Conservation (phyloP, 2,329 filamentous ascomycete species). For the Paracoccidioides lutzii region DNA sequence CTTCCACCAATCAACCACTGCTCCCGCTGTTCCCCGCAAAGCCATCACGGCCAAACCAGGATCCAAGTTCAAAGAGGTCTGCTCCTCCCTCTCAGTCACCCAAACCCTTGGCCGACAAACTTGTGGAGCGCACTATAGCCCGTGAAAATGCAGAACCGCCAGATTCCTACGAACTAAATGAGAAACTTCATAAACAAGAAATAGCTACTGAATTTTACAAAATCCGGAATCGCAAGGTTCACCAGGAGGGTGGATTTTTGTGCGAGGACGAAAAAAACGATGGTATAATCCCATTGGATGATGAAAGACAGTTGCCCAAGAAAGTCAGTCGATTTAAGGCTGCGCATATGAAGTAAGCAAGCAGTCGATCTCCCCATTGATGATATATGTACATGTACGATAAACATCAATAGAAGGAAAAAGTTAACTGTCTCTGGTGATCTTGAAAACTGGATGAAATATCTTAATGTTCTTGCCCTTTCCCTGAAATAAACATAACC, state of each 20-base stretch:
- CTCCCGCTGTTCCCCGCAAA: constrained; percentile 28
- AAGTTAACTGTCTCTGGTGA: neutral
- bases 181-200: constrained; percentile 59
- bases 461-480: neutral
- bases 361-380: neutral
- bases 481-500: neutral
- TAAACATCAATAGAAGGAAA: neutral
- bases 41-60: constrained; percentile 20
- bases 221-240: constrained; percentile 69
- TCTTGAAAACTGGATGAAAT: neutral
- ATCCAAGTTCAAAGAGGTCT: constrained; percentile 27
- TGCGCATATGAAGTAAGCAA: constrained; percentile 27
- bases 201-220: constrained; percentile 73
- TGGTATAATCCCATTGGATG: constrained; percentile 51
- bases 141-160: constrained; percentile 23
- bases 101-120: constrained; percentile 39
- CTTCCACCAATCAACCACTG: constrained; percentile 7
- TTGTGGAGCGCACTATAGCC: constrained; percentile 39
- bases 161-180: constrained; percentile 56
- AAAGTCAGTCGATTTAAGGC: constrained; percentile 37
- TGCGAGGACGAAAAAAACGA: constrained; percentile 52
- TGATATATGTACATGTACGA: neutral
- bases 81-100: constrained; percentile 5
- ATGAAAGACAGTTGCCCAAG: constrained; percentile 23
- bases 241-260: constrained; percentile 69